Evolutionary conservation across 2,329 filamentous ascomycete genomes (phyloP).

Genomic region (Aurifilum marmelostoma): DNA sequence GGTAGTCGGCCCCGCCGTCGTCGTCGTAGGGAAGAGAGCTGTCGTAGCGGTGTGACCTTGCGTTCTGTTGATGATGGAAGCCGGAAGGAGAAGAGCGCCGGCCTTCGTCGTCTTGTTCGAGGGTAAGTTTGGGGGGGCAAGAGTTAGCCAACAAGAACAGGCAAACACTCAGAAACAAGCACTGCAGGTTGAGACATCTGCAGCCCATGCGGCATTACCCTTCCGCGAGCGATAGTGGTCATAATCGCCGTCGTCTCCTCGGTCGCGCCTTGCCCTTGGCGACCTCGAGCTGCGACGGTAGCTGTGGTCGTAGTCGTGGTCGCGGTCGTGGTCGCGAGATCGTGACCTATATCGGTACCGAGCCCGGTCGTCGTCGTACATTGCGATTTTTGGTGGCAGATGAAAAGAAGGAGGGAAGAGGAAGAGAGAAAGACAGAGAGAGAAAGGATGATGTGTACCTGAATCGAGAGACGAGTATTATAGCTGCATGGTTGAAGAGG

Average conservation of each 20-base stretch:
- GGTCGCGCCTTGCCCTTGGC: conserved; percentile 30
- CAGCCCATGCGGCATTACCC: conserved; percentile 38
- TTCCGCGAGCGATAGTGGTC: conserved; percentile 53
- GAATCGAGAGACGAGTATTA: no score
- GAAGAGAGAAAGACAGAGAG: not conserved
- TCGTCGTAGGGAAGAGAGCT: conserved; percentile 28
- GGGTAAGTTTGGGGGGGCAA: conserved; percentile 1
- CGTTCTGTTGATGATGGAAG: conserved; percentile 10
- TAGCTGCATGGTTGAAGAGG: not conserved
- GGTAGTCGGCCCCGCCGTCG: conserved; percentile 20
- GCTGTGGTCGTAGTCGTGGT: conserved; percentile 34
- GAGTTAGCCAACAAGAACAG: conserved; percentile 26
- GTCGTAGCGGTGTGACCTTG: conserved; percentile 19
- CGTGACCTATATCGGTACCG: conserved; percentile 37
- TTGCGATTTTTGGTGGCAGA: conserved; percentile 35
- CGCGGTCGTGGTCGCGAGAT: conserved; percentile 37
- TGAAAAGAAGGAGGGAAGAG: conserved; percentile 14
- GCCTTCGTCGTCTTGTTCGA: conserved; percentile 27
- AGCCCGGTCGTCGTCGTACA: conserved; percentile 49
- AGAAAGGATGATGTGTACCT: not conserved
- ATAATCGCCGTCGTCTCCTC: conserved; percentile 37
- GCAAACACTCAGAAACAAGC: conserved; percentile 6
- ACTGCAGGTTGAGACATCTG: conserved; percentile 12
- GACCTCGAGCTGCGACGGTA: conserved; percentile 31
- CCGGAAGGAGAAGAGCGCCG: conserved; percentile 9